Conservation (phyloP, 2,329 filamentous ascomycete species). For the Aspergillus fumigatus region DNA sequence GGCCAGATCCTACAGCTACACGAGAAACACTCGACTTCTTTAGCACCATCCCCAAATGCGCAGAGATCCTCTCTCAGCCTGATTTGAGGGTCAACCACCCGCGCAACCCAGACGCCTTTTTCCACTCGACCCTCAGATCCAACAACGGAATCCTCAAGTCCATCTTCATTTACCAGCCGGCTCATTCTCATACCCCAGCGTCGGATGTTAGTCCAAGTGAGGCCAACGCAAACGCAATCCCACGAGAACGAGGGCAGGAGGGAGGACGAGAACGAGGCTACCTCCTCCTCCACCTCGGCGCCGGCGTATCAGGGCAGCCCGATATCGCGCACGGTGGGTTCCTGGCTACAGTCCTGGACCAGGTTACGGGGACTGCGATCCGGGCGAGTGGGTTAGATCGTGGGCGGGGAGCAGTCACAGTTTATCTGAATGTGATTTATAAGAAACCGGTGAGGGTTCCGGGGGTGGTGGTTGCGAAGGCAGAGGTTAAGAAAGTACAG, state of each 20-base stretch:
- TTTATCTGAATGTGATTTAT: slow-evolving; percentile 1
- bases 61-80: not conserved
- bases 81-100: not conserved
- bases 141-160: not conserved
- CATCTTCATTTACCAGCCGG: not conserved
- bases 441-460: slow-evolving; percentile 1
- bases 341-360: slow-evolving; percentile 7
- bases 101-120: not conserved
- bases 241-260: not conserved
- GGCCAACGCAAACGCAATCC: too few species aligned
- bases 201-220: not conserved
- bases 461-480: slow-evolving; percentile 4
- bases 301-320: not conserved
- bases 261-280: not conserved
- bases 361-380: slow-evolving; percentile 3
- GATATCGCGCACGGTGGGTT: slow-evolving; percentile 9
- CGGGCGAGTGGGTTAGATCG: not conserved
- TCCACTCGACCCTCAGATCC: not conserved
- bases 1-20: not conserved
- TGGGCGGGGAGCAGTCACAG: slow-evolving; percentile 6
- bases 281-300: slow-evolving; percentile 4
- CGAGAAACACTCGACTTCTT: not conserved
- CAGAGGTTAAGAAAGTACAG: slow-evolving; percentile 1
- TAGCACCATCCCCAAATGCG: not conserved
- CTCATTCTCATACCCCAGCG: not conserved